Evolutionary conservation across 345 rosid genomes (phyloP), one percentile per base, ranked within the genome.

Genomic region (Rhodomyrtus tomentosa): DNA sequence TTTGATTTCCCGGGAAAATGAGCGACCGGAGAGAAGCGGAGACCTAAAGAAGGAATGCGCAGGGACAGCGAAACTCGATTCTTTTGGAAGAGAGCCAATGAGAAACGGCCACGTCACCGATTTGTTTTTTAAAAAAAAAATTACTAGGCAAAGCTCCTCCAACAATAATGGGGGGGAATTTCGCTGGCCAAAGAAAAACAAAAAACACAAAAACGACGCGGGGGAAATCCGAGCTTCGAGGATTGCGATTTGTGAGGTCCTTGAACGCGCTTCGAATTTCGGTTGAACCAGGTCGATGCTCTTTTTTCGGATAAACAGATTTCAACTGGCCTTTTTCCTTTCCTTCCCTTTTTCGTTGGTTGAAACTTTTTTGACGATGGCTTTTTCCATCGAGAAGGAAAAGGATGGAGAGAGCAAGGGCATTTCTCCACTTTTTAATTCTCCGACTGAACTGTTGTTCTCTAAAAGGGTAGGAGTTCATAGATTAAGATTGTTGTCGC

Each of bases 11-110:
- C 90, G 85, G 90, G 88, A 83, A 87, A 84, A 83, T 74, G 82
- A 55, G 88, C 90, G 91, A 84, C 91, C 93, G 87, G 84, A 21
- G 68, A 25, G 83, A 13, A 50, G 36, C 48, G 55, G 73, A 32
- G 82, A 32, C 25, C 45, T 4, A 16, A 36, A 2, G 45, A 18
- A 40, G 84, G 73, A 59, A 18, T 5, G 10, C 13, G 80, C 15
- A 58, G 13, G 22, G 16, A 90, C 92, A 88, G 84, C 87, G 40
- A 32, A 38, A 85, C 18, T 16, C 76, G 25, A 68, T 68, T 68
- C 24, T 18, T 7, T 18, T 32, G 76, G 76, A 18, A 36, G 14
- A 18, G 24, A 10, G 45, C 76, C 76, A 68, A 68, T 68, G 45
- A 21, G 45, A 1, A 20, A 38, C 79, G 25, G 45, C 18, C 79